Evolutionary conservation across 2,329 filamentous ascomycete genomes (phyloP).

Genomic region (Thermomyces lanuginosus): DNA sequence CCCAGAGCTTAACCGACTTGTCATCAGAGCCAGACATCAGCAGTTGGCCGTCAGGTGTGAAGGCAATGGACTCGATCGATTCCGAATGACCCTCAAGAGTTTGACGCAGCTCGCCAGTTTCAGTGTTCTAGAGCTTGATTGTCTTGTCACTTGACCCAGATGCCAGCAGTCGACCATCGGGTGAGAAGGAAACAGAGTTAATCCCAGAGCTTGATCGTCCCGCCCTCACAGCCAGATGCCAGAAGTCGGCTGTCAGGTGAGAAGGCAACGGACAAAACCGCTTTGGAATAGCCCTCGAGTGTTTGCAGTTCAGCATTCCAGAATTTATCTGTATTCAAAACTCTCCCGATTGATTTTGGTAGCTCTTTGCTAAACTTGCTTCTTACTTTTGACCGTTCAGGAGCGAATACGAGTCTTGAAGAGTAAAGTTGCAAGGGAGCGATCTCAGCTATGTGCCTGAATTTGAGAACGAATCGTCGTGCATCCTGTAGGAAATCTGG

Average conservation of each 20-base stretch:
- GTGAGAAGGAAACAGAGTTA: slow-evolving; percentile 5
- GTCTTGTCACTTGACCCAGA: slow-evolving; percentile 4
- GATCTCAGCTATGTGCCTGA: slow-evolving; percentile 12
- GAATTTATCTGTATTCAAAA: slow-evolving; percentile 6
- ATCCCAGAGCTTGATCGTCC: slow-evolving; percentile 9
- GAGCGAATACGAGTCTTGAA: slow-evolving; percentile 17
- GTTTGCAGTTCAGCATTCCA: slow-evolving; percentile 13
- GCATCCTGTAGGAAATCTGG: slow-evolving; percentile 15
- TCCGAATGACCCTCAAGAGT: slow-evolving; percentile 10
- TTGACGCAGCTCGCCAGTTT: slow-evolving; percentile 7
- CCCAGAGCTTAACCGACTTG: slow-evolving; percentile 8
- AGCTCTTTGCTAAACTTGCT: too few species aligned
- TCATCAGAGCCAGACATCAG: slow-evolving; percentile 10
- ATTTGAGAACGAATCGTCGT: slow-evolving; percentile 14
- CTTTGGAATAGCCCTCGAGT: slow-evolving; percentile 10
- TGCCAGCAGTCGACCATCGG: slow-evolving; percentile 1
- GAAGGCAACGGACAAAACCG: slow-evolving; percentile 6
- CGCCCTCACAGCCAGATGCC: slow-evolving; percentile 8
- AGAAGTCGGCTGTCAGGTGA: slow-evolving; percentile 9
- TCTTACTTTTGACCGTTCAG: slow-evolving; percentile 12
- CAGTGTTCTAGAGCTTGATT: slow-evolving; percentile 8
- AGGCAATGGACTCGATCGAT: slow-evolving; percentile 8
- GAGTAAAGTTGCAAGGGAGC: slow-evolving; percentile 22
- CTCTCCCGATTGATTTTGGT: too few species aligned
- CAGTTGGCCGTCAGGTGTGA: slow-evolving; percentile 9